phyloP scores from a whole-genome alignment of 2,329 filamentous ascomycete species.

The Trichoderma pleuroti region DNA sequence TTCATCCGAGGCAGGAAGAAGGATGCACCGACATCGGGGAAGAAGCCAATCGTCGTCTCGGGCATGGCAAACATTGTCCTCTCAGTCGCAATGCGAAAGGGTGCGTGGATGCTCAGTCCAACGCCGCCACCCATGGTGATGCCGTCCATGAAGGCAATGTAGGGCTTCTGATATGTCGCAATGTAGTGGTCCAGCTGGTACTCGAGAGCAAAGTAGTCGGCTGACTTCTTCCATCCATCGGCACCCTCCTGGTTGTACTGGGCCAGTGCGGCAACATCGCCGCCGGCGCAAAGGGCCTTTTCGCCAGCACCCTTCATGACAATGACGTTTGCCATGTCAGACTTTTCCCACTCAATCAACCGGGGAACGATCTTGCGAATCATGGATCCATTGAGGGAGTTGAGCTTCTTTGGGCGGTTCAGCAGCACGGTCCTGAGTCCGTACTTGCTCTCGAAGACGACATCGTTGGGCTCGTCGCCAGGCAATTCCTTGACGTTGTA shows the following conservation, averaged over 20 bases:
- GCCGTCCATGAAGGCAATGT: constrained; percentile 93
- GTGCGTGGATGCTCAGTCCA: constrained; percentile 88
- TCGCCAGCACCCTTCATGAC: constrained; percentile 87
- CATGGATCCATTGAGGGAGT: constrained; percentile 93
- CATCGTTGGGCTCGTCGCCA: constrained; percentile 79
- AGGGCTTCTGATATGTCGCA: constrained; percentile 88
- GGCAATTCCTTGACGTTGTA: constrained; percentile 51
- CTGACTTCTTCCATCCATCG: constrained; percentile 69
- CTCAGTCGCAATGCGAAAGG: constrained; percentile 94
- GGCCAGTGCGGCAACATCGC: constrained; percentile 81
- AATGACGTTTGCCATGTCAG: constrained; percentile 86
- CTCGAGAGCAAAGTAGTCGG: constrained; percentile 88
- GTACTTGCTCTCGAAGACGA: constrained; percentile 84
- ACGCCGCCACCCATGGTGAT: constrained; percentile 98
- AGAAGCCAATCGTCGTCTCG: constrained; percentile 97
- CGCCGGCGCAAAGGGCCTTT: constrained; percentile 86
- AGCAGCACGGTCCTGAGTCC: constrained; percentile 90
- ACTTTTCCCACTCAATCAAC: constrained; percentile 90
- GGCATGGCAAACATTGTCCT: constrained; percentile 97
- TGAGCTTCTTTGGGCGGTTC: constrained; percentile 87
- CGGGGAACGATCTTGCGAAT: constrained; percentile 88
- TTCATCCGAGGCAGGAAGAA: constrained; percentile 94
- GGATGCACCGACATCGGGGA: constrained; percentile 93
- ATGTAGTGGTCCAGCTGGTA: constrained; percentile 96
- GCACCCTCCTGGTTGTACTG: constrained; percentile 63